These are phyloP conservation scores for Aspergillus saccharolyticus DNA, from an alignment of 495 filamentous ascomycete genomes.

Conservation along the genomic window DNA sequence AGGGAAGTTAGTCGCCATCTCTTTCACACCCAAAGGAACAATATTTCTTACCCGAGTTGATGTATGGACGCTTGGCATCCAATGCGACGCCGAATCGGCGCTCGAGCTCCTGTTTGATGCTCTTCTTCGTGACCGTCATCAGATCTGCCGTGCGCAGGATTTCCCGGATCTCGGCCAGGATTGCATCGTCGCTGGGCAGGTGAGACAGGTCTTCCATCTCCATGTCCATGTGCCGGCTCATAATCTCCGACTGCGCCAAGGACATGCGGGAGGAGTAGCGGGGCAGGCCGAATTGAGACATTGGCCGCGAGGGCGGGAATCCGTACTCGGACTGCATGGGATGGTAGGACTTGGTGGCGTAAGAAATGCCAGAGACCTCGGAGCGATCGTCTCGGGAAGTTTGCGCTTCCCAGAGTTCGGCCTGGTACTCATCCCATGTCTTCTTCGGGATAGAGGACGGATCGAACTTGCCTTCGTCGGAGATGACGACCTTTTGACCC, in stretches of 20 bases:
- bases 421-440: slow-evolving; percentile 98
- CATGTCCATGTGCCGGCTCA: slow-evolving; percentile 55
- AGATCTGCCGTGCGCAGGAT: slow-evolving; percentile 87
- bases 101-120: slow-evolving; percentile 90
- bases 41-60: slow-evolving; percentile 77
- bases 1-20: slow-evolving; percentile 31
- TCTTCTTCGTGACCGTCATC: slow-evolving; percentile 99
- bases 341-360: slow-evolving; percentile 76
- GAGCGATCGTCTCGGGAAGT: slow-evolving; percentile 81
- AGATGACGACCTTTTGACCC: slow-evolving; percentile 86
- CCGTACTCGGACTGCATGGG: slow-evolving; percentile 47
- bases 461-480: slow-evolving; percentile 98
- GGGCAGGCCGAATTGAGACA: slow-evolving; percentile 66
- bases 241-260: slow-evolving; percentile 70
- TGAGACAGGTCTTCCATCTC: slow-evolving; percentile 65
- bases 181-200: slow-evolving; percentile 80
- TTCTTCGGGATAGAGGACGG: slow-evolving; percentile 88
- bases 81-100: slow-evolving; percentile 75
- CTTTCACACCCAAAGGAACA: slow-evolving; percentile 1
- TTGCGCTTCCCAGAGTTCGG: slow-evolving; percentile 87
- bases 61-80: slow-evolving; percentile 80
- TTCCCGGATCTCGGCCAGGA: slow-evolving; percentile 90
- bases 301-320: slow-evolving; percentile 59
- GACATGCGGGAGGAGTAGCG: slow-evolving; percentile 65
- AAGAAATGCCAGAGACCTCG: slow-evolving; percentile 87